Base-by-base conservation (phyloP, 2,329 filamentous ascomycete species). In the Claviceps fusiformis region DNA sequence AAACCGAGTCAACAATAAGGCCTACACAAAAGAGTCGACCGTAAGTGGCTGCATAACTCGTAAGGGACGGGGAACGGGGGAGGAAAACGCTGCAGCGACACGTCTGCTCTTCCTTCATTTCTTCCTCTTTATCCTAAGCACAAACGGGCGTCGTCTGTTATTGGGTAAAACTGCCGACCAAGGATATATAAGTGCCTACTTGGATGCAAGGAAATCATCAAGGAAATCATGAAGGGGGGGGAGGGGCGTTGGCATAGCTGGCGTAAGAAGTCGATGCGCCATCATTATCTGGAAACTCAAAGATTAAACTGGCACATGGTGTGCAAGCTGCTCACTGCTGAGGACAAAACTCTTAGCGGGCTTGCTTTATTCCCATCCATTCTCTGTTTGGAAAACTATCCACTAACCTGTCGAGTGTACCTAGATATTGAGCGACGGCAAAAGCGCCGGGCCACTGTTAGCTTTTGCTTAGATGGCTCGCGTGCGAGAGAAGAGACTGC, bases 401-500 rank as follows among this genome's bases (percentile, higher is more conserved):
- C 64, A 64, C 69, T 65, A 64, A 70, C 69, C 69, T 71, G 62
- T 62, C 59, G 61, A 62, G n/a, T n/a, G 62, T 71, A 76, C 76
- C 77, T 79, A 79, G 66, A 78, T 70, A 50, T 63, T 65, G 44
- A 63, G 62, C 56, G 60, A 69, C 64, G 69, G 67, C 67, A 69
- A 68, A 68, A 70, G 43, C 45, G 57, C 58, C 56, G n/a, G 56
- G 57, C 71, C 73, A 71, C 67, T 61, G 78, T 80, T 80, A 81
- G 77, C 75, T n/a, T 74, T 47, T 50, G 27, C 33, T 76, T 78
- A 91, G 64, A 90, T 87, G 70, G 86, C 86, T 73, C 87, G 87
- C 64, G 86, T 88, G 70, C 87, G 85, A 72, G 86, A 87, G 77
- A 93, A 95, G 73, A 95, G 82, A 79, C 87, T 95, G 82, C 89